Conservation (phyloP, 1,284 basidiomycete genomes). For the Amylostereum areolatum region DNA sequence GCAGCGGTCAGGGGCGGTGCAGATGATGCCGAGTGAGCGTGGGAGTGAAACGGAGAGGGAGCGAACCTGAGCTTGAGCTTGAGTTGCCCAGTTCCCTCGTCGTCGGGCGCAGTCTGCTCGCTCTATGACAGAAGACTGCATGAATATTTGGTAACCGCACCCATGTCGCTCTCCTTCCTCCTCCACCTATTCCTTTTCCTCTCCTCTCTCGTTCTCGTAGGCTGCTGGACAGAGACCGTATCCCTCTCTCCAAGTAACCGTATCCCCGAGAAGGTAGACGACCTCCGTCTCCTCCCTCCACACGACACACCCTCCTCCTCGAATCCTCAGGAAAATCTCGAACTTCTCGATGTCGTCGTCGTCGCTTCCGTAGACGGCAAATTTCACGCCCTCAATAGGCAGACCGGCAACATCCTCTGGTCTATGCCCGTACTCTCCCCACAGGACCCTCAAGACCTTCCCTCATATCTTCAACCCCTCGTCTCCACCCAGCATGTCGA, state of each 20-base stretch:
- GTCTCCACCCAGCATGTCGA: constrained; percentile 61
- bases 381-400: constrained; percentile 81
- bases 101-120: too few relatives aligned
- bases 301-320: constrained; percentile 6
- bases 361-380: constrained; percentile 88
- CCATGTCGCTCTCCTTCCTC: constrained; percentile 3
- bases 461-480: constrained; percentile 59
- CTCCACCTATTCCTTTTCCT: background rate
- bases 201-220: background rate
- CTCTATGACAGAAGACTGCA: too few relatives aligned
- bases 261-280: background rate
- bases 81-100: too few relatives aligned
- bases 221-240: constrained; percentile 4
- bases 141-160: background rate
- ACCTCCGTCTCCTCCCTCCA: constrained; percentile 16
- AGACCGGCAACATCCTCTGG: constrained; percentile 73
- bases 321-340: constrained; percentile 33
- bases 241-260: constrained; percentile 2
- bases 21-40: too few relatives aligned
- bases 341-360: constrained; percentile 72
- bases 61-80: too few relatives aligned
- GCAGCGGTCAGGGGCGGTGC: too few relatives aligned
- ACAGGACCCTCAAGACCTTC: constrained; percentile 16
- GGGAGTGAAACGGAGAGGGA: too few relatives aligned
- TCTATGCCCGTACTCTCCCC: constrained; percentile 61